phyloP scores from a whole-genome alignment of 2,329 filamentous ascomycete genomes.

The Seiridium unicorne region DNA sequence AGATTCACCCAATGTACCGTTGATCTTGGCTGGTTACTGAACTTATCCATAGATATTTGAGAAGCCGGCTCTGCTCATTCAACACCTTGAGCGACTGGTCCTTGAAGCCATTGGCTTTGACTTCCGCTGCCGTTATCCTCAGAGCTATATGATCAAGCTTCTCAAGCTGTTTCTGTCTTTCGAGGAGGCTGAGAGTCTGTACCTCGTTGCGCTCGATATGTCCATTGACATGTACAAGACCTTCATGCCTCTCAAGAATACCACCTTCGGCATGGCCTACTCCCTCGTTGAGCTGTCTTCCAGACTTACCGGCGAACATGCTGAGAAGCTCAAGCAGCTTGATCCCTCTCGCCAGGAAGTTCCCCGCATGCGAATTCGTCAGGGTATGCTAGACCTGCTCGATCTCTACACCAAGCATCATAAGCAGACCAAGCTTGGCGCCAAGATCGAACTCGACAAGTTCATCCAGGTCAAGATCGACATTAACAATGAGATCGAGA shows the following conservation, averaged over 20 bases:
- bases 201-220: conserved; percentile 73
- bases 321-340: conserved; percentile 50
- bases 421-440: conserved; percentile 71
- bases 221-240: conserved; percentile 90
- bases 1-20: conserved; percentile 18
- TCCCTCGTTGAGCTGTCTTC: conserved; percentile 79
- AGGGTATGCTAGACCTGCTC: conserved; percentile 86
- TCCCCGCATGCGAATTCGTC: conserved; percentile 51
- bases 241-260: conserved; percentile 87
- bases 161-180: conserved; percentile 53
- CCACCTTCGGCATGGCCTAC: conserved; percentile 79
- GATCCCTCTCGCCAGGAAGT: conserved; percentile 46
- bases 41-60: conserved; percentile 70
- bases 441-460: conserved; percentile 67
- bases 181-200: conserved; percentile 54
- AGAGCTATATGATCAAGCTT: conserved; percentile 81
- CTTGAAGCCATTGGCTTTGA: conserved; percentile 93
- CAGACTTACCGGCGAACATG: conserved; percentile 58
- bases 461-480: conserved; percentile 86
- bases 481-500: conserved; percentile 77
- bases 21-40: conserved; percentile 6
- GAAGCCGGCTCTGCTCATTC: conserved; percentile 72
- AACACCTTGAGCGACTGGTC: conserved; percentile 87
- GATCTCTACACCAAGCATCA: conserved; percentile 90
- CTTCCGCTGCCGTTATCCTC: conserved; percentile 84